Evolutionary conservation across 1,139 yeast genomes (phyloP), one percentile per base, ranked within the genome.

Genomic region (Saccharomyces pastorianus): DNA sequence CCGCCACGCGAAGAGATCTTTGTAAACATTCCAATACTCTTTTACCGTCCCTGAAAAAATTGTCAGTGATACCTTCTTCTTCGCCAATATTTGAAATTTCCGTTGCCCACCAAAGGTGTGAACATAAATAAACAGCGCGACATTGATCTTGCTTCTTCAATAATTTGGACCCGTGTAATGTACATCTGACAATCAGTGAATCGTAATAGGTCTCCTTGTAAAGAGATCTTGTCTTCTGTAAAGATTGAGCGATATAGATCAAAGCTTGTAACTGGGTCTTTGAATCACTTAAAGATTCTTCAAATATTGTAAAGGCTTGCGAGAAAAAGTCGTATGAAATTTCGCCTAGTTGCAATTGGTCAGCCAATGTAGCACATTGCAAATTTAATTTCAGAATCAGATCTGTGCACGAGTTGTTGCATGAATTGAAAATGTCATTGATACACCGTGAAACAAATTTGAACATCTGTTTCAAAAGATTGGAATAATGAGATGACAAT

Each of bases 61-160:
- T 58, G 3, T 70, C 65, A 8, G 68, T 65, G 32, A 65, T 70
- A 50, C 74, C 80, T 55, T 77, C 81, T 56, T 76, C 78, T 58
- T 78, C 80, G 8, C 80, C 78, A 48, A 74, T 64, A 2, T 75
- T 73, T 20, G 80, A 73, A 46, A 76, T 72, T 60, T 86, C 91
- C 25, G 85, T 79, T 69, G 95, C 87, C 95, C 96, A 90, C 96
- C 97, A 93, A 53, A 93, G 73, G 70, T 93, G 97, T 2, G 96
- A 85, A 53, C 96, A 91, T 53, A 82, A 73, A 65, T 87, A 88
- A 6, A 93, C 95, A 0, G 96, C 84, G 25, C 97, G 81, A 67
- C 98, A 91, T 69, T 91, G 99, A 65, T 91, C 98, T 38, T 93
- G 93, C 68, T 91, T 93, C 68, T 88, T 89, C 66, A 93, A 77